phyloP scores from a whole-genome alignment of 2,329 filamentous ascomycete genomes.

The Cladosporium oxysporum region DNA sequence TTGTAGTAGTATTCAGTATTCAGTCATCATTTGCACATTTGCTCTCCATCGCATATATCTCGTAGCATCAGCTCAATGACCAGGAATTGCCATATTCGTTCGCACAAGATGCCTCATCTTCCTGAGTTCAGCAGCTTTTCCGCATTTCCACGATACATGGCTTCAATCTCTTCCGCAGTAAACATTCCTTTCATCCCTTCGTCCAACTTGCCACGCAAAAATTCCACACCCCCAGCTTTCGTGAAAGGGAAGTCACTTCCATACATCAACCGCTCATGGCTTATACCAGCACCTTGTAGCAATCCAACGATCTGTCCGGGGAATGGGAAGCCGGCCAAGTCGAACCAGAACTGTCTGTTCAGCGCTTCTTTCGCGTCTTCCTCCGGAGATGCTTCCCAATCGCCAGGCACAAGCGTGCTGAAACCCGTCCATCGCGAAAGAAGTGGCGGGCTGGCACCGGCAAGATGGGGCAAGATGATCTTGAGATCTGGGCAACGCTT shows the following conservation, averaged over 20 bases:
- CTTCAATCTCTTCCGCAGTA: conserved; percentile 37
- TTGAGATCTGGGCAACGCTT: conserved; percentile 48
- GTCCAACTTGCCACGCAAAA: conserved; percentile 45
- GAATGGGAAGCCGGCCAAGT: conserved; percentile 55
- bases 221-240: conserved; percentile 39
- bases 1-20: not conserved
- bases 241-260: conserved; percentile 58
- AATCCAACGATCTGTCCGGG: conserved; percentile 53
- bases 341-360: conserved; percentile 52
- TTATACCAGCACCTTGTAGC: conserved; percentile 42
- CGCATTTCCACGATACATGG: conserved; percentile 44
- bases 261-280: conserved; percentile 51
- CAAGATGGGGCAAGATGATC: conserved; percentile 53
- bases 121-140: conserved; percentile 32
- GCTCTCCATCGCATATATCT: not conserved
- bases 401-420: conserved; percentile 42
- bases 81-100: not conserved
- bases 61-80: not conserved
- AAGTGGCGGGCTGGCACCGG: conserved; percentile 49
- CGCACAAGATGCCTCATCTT: not conserved
- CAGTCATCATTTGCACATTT: not conserved
- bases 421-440: conserved; percentile 48
- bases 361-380: conserved; percentile 38
- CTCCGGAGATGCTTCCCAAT: conserved; percentile 32
- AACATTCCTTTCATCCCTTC: conserved; percentile 44